These are phyloP conservation scores for Pythium phragmiticola DNA, from an alignment of 352 stramenopile genomes.

Conservation along the genomic window DNA sequence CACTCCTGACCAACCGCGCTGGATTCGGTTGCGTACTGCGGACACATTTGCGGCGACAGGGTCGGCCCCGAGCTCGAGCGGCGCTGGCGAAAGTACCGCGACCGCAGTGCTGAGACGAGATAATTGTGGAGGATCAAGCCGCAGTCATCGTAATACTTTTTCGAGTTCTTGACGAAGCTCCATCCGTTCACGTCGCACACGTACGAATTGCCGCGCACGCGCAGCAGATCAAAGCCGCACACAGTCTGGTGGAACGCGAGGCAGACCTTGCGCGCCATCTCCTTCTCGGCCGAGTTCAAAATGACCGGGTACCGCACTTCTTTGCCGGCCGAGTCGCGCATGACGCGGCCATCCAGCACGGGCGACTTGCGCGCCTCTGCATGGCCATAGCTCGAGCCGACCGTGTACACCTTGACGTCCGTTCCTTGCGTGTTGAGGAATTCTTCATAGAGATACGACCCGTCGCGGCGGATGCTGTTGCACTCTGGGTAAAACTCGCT, in stretches of 20 bases:
- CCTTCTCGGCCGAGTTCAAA: conserved; percentile 97
- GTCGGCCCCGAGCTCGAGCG: conserved; percentile 48
- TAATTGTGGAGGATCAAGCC: conserved; percentile 92
- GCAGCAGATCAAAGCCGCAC: conserved; percentile 99
- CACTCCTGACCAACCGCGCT: conserved; percentile 21
- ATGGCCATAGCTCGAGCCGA: conserved; percentile 98
- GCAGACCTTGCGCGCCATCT: conserved; percentile 94
- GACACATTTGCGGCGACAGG: conserved; percentile 62
- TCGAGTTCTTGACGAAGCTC: conserved; percentile 98
- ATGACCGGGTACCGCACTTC: conserved; percentile 99
- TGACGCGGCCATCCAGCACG: conserved; percentile 94
- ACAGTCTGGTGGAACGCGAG: conserved; percentile 98
- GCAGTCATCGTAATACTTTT: conserved; percentile 99
- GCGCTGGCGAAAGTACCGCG: conserved; percentile 73
- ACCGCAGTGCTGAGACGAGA: conserved; percentile 76
- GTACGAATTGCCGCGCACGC: conserved; percentile 91
- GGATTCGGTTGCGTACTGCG: conserved; percentile 73
- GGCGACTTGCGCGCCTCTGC: conserved; percentile 98
- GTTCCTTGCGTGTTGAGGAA: conserved; percentile 99
- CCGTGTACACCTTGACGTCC: conserved; percentile 99
- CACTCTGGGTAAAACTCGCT: conserved; percentile 97
- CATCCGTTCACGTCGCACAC: conserved; percentile 99
- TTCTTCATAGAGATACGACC: conserved; percentile 96
- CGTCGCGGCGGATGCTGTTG: conserved; percentile 94
- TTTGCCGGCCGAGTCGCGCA: conserved; percentile 96